A percentile compares a stretch with the other conserved stretches of the same genome.
These are phyloP conservation scores for Puya raimondii DNA, from an alignment of 176 grass and related monocot species.

Conservation along the genomic window DNA sequence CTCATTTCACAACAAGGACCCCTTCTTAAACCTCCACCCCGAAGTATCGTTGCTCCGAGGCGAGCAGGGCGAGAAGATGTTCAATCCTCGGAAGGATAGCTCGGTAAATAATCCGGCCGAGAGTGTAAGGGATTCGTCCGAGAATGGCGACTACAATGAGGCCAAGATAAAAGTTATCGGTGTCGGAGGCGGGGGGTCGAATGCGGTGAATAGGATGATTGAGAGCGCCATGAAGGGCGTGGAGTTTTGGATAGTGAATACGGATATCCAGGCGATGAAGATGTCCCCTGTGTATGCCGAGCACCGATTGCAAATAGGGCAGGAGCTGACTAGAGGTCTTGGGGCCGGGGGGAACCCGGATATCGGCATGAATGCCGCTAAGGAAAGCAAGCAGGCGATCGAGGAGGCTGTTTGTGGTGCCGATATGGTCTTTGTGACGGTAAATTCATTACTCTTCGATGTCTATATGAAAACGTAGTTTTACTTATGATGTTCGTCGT, in stretches of 20 bases:
- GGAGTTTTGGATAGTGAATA: constrained; percentile 89
- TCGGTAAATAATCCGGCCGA: constrained; percentile 28
- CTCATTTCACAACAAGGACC: constrained; percentile 41
- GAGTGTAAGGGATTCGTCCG: constrained; percentile 12
- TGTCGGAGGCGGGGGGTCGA: constrained; percentile 71
- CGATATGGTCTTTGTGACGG: constrained; percentile 92
- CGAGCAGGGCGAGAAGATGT: constrained; percentile 21
- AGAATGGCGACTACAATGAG: constrained; percentile 33
- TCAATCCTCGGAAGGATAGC: constrained; percentile 16
- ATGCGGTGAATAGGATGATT: constrained; percentile 87
- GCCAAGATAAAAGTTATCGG: constrained; percentile 87
- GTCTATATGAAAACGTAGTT: no score
- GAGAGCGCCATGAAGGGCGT: constrained; percentile 88
- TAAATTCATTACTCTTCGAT: constrained; percentile 21
- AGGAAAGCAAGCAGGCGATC: constrained; percentile 93
- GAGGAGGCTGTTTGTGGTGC: constrained; percentile 64
- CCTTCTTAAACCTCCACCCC: constrained; percentile 63
- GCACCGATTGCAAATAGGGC: constrained; percentile 83
- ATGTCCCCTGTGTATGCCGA: constrained; percentile 60
- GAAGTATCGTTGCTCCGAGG: constrained; percentile 67
- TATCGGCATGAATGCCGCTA: constrained; percentile 75
- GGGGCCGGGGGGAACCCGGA: constrained; percentile 81
- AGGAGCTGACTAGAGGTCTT: constrained; percentile 84
- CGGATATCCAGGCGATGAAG: constrained; percentile 77
- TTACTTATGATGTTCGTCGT: no score